Conservation (phyloP, 352 stramenopile species). For the Blastocystis sp. region DNA sequence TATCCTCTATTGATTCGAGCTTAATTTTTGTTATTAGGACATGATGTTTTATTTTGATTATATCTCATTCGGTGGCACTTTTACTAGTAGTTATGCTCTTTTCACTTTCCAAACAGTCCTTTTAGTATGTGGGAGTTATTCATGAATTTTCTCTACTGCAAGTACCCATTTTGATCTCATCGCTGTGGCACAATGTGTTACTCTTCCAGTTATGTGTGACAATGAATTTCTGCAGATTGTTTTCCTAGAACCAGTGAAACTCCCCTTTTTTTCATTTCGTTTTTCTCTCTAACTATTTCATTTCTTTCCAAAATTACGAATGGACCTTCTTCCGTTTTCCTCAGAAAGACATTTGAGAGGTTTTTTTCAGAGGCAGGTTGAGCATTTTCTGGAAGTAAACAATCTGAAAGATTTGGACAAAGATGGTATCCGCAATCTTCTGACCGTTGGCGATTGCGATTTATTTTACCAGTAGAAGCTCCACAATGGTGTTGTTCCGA, state of each 20-base stretch:
- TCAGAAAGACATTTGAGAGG: not conserved
- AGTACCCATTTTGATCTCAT: no score
- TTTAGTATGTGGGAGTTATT: no score
- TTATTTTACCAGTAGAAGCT: not conserved
- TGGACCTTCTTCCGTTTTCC: not conserved
- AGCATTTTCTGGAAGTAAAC: constrained; percentile 7
- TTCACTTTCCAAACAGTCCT: no score
- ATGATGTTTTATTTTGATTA: no score
- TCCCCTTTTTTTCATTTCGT: not conserved
- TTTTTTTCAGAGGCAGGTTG: constrained; percentile 24
- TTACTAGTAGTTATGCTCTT: no score
- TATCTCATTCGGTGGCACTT: no score
- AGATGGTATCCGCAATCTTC: not conserved
- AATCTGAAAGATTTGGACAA: constrained; percentile 16
- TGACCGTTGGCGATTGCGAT: not conserved
- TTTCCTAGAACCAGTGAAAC: not conserved
- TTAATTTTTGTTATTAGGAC: no score
- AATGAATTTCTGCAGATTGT: not conserved
- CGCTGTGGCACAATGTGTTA: no score
- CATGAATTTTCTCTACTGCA: no score
- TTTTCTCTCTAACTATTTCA: not conserved
- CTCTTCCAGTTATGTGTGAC: not conserved
- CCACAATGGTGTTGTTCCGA: constrained; percentile 7
- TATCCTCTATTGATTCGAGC: no score
- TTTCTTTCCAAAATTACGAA: not conserved